Evolutionary conservation across 176 grass and related monocot species (phyloP).

Genomic region (Musa schizocarpa): DNA sequence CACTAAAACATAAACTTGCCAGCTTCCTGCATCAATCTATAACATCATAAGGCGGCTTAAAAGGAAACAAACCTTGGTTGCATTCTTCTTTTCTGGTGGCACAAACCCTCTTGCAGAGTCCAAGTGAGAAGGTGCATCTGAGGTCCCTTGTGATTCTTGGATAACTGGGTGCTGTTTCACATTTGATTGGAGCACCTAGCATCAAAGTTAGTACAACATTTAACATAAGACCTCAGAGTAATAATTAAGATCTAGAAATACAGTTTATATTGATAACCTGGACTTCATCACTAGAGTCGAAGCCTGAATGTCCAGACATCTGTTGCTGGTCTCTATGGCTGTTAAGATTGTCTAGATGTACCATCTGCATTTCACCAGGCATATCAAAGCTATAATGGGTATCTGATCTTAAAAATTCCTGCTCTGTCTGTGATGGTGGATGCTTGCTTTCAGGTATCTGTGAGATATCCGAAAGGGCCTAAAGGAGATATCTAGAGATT

Average conservation of each 20-base stretch:
- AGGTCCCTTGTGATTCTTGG: constrained; percentile 22
- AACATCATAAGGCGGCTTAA: background rate
- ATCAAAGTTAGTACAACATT: constrained; percentile 2
- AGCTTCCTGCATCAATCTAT: constrained; percentile 5
- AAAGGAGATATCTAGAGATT: constrained; percentile 19
- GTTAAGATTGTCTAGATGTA: constrained; percentile 36
- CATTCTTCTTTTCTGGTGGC: constrained; percentile 39
- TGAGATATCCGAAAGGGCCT: constrained; percentile 38
- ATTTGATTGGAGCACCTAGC: constrained; percentile 40
- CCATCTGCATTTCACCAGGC: constrained; percentile 34
- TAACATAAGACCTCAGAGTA: background rate
- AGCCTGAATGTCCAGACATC: constrained; percentile 18
- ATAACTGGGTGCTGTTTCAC: constrained; percentile 25
- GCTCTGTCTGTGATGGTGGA: constrained; percentile 47
- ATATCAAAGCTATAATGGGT: constrained; percentile 26
- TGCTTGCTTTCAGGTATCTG: constrained; percentile 44
- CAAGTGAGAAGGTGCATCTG: constrained; percentile 27
- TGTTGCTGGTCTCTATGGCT: constrained; percentile 34
- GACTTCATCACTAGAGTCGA: constrained; percentile 37
- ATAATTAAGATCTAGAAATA: background rate
- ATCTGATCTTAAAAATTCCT: constrained; percentile 33
- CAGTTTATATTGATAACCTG: constrained; percentile 29
- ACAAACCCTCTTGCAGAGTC: constrained; percentile 34
- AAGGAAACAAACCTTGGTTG: constrained; percentile 49
- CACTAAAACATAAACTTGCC: background rate